Evolutionary conservation across 768 basidiomycete genomes (phyloP), one percentile per base, ranked within the genome.

Genomic region (Ramaria sp.): DNA sequence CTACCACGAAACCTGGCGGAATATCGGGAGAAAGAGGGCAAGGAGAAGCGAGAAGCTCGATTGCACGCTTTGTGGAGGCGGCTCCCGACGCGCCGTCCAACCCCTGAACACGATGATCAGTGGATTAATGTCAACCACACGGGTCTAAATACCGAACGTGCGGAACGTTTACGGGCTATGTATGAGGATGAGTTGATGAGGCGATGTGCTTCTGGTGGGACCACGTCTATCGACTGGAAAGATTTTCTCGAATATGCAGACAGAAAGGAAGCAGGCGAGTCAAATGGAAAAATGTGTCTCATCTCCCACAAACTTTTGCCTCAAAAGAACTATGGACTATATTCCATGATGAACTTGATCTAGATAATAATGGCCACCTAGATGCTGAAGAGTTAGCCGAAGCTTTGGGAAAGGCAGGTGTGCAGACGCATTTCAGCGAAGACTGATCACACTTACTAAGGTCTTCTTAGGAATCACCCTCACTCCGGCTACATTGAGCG

Each of bases 321-420:
- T 52, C 57, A 43, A 50, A 57, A 91, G 92, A 95, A 69, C 75
- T 96, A 20, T 96, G 94, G 94, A 75, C 80, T 51, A 83, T 93
- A 55, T 96, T 96, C 70, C 89, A 90, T 61, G 78, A 91, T 65
- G 88, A 93, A 63, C 78, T 96, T 50, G 94, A 95, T 72, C 73
- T 91, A 59, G 91, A 96, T 65, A 80, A 87, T 27, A 90, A 96
- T 69, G 92, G 91, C 7, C 80, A 79, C 56, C 68, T 96, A 31
- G 91, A 93, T 64, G 73, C 78, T 7, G 69, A 72, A 15, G 86
- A 87, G 64, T 71, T 88, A 58, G 66, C 73, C 39, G 62, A 73
- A n/a, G 84, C 86, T 3, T 71, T 95, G 46, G 69, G 72, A 52
- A 82, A 84, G 68, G 84, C 88, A 65, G 89, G 91, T 89, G 61